Base-by-base conservation (phyloP, 345 rosid genomes). In the Noccaea caerulescens region DNA sequence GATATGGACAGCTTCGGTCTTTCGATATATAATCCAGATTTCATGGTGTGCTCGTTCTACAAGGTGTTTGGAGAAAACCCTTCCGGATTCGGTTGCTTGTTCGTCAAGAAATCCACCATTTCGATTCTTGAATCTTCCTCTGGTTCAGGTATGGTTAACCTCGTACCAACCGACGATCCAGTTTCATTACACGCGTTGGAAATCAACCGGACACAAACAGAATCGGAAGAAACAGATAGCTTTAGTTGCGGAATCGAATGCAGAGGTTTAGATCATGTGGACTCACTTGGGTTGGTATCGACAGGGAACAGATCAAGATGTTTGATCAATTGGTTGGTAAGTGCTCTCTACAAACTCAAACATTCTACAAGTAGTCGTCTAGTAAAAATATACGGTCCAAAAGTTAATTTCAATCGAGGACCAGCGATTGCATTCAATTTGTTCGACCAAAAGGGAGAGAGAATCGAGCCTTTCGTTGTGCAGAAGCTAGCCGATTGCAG, bases 1-100 rank as follows among this genome's bases (percentile, higher is more conserved):
- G 97, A 93, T 82, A 93, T 91, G 98, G 87, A 87, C 67, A 87
- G 96, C 81, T 89, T 93, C 6, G 98, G 91, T 53, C 92, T 91
- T 20, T 89, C 96, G n/a, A 83, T 93, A 33, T 75, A 84, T 68
- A 89, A 83, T 2, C 97, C 98, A 0, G 97, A 93, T 58, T 91
- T 93, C 81, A 84, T 93, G 66, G 79, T 91, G 42, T 89, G 91
- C 55, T 91, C 97, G 1, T 89, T 93, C 81, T 93, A 89, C 86
- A 91, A 93, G 66, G 87, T 91, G 44, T 93, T 91, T 50, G 97
- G 97, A 37, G 96, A 89, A 70, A 93, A 90, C 76, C 92, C 97
- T 45, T 91, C 97, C 0, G 97, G 98, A 66, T 93, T 91, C 42
- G 97, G 96, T 37, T 93, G 98, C 83, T 84, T 93, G 63, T 85